Evolutionary conservation across 2,329 filamentous ascomycete genomes (phyloP), one percentile per base, ranked within the genome.

Genomic region (Fusarium virguliforme): DNA sequence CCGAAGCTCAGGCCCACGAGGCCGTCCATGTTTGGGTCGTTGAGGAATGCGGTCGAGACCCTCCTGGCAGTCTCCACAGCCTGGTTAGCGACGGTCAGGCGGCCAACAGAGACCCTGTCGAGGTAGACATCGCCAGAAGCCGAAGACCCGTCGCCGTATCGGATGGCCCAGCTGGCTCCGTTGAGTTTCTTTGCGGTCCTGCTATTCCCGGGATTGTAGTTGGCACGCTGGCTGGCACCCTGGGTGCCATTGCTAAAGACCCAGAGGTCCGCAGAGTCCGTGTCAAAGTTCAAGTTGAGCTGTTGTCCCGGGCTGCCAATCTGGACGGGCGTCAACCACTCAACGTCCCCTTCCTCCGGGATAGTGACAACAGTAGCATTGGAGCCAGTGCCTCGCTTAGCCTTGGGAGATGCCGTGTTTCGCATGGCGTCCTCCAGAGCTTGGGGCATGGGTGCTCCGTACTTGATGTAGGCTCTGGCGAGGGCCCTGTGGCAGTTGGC

Each of bases 231-330:
- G 15, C 77, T 77, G 10, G 82, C 75, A 32, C 82, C 75, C 54
- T 79, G 77, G 38, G 82, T 83, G 54, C 83, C 81, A 26, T 83
- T 81, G 60, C 82, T 84, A 70, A 85, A 85, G 1, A 86, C 84
- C 84, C 84, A 85, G 26, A 85, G 76, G 61, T 86, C 83, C 10
- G 83, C 81, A 3, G 83, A 85, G 1, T 83, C 84, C 1, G 84
- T 85, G 63, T 85, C 83, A 51, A 85, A 83, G 70, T 84, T 80
- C 54, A 85, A 73, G 38, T 81, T 79, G 53, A 85, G 75, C 1
- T 79, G 82, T 71, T 85, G 81, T 4, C 81, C 77, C 9, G 83
- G 83, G 6, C 81, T 82, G 13, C 83, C 83, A n/a, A 85, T 81
- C 40, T 80, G 74, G 12, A 84, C 80, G 6, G 81, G 80, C 4